Evolutionary conservation across 805 yeast species (phyloP), one percentile per base, ranked within the genome.

Genomic region (Yamadazyma akitaensis): DNA sequence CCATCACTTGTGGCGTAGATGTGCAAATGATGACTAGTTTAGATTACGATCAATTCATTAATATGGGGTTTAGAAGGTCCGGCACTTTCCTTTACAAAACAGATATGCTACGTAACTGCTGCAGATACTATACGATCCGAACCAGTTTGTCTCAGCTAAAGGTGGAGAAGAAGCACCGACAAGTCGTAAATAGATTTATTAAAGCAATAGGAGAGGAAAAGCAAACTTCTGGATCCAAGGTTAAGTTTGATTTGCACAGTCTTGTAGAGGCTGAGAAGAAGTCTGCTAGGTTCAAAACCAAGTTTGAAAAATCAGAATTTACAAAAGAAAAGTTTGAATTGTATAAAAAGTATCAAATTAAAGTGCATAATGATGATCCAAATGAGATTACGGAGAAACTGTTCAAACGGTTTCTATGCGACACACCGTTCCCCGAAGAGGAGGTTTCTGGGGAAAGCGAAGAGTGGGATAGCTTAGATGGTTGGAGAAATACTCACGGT

Each of bases 11-110:
- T 16, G 77, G 76, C 2, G 46, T 79, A 43, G 67, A 65, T 14
- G 68, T 72, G 9, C 72, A 70, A 38, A 61, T 61, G n/a, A 70
- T 82, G 68, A 60, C 80, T 0, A 67, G 77, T 6, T 60, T 61
- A 14, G 76, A 75, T 24, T 89, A 89, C 57, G 91, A 87, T 57
- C 58, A 54, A 17, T 60, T 87, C 52, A 79, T 91, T 55, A 82
- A 88, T 54, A 67, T 73, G 53, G 96, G 96, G 2, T 89, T 78
- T 58, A 77, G 96, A 61, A 69, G 97, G 45, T 85, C 94, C 28
- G 97, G 97, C 0, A 61, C 64, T 2, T 85, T 80, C 52, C 50
- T 85, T 7, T 86, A 76, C 46, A 70, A 76, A 56, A 81, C 87
- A 0, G 96, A 91, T 60, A 62, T 80, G 50, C 58, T 85, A 26